Base-by-base conservation (phyloP, 805 yeast genomes). In the Diddensiella transvaalensis region DNA sequence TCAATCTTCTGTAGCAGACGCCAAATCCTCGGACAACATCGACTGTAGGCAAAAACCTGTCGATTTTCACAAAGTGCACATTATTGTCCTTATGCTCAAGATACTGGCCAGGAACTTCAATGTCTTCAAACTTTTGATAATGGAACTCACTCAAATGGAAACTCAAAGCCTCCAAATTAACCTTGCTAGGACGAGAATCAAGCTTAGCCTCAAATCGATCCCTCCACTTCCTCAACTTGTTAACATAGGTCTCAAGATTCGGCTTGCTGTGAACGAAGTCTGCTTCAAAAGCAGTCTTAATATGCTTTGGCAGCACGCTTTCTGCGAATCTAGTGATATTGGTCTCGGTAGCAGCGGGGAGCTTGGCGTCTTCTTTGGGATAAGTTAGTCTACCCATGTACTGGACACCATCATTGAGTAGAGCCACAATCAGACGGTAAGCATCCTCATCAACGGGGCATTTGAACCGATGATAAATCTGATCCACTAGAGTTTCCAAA, bases 71-170 rank as follows among this genome's bases (percentile, higher is more conserved):
- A 64, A 93, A 95, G 65, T 91, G 96, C n/a, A 79, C 67, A 63
- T 87, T 91, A 65, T 77, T 88, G 60, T 91, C 98, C 63, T 83
- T 85, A 64, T 87, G 86, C 70, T 88, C 73, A 62, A 90, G 71
- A 61, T 93, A 93, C 63, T 93, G 99, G 1, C 99, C 99, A 0
- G 99, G 99, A 50, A 93, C 82, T 65, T 93, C 99, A 50, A 93
- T 87, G 43, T 93, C 99, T 65, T 93, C 99, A 63, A 93, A 93
- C 68, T 89, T 91, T 65, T 93, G 98, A 65, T 93, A 96, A 68
- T 93, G 99, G 79, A 95, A 93, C 63, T 90, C 96, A 63, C 95
- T 85, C 65, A 93, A 74, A 59, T 91, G 98, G 13, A 98, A 96
- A 60, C 97, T 89, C 53, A 93, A 74, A 49, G 89, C 81, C 67